A percentile compares a stretch with the other conserved stretches of the same genome.
These are phyloP conservation scores for Cylindrodendrum hubeiense DNA, from an alignment of 2,329 filamentous ascomycete species.

Conservation along the genomic window DNA sequence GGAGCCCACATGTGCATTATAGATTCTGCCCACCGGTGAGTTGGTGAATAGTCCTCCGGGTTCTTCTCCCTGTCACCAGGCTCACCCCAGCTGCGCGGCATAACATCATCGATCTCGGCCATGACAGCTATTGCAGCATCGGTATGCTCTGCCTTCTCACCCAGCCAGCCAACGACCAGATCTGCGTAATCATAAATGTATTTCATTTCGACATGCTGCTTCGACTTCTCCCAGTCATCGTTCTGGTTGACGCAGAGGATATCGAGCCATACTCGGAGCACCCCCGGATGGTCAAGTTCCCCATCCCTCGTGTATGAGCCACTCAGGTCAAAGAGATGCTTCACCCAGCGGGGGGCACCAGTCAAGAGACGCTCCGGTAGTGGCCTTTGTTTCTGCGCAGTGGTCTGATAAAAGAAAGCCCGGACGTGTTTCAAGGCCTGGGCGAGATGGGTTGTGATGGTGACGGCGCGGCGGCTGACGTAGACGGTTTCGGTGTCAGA, in stretches of 20 bases:
- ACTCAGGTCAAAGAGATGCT: slow-evolving; percentile 16
- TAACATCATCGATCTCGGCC: slow-evolving; percentile 46
- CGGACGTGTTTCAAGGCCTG: slow-evolving; percentile 50
- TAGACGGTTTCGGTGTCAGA: slow-evolving; percentile 46
- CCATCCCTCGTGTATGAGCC: slow-evolving; percentile 28
- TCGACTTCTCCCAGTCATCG: slow-evolving; percentile 43
- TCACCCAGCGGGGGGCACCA: slow-evolving; percentile 30
- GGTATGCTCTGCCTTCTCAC: slow-evolving; percentile 45
- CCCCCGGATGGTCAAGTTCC: slow-evolving; percentile 29
- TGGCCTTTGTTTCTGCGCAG: slow-evolving; percentile 35
- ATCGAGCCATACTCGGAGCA: slow-evolving; percentile 48
- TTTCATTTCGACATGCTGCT: slow-evolving; percentile 45
- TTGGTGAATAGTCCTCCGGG: slow-evolving; percentile 51
- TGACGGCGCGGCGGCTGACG: slow-evolving; percentile 41
- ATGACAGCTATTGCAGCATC: slow-evolving; percentile 44
- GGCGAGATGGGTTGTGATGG: slow-evolving; percentile 45
- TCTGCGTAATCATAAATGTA: slow-evolving; percentile 46
- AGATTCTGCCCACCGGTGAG: slow-evolving; percentile 45
- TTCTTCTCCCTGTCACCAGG: slow-evolving; percentile 48
- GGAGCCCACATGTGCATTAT: slow-evolving; percentile 42
- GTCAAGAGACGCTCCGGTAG: slow-evolving; percentile 26
- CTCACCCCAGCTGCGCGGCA: slow-evolving; percentile 50
- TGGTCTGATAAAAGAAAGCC: slow-evolving; percentile 47
- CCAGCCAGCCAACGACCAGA: slow-evolving; percentile 51
- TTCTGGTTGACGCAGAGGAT: slow-evolving; percentile 46